Evolutionary conservation across 83 land plant genomes (phyloP).

Genomic region (Larix sibirica): DNA sequence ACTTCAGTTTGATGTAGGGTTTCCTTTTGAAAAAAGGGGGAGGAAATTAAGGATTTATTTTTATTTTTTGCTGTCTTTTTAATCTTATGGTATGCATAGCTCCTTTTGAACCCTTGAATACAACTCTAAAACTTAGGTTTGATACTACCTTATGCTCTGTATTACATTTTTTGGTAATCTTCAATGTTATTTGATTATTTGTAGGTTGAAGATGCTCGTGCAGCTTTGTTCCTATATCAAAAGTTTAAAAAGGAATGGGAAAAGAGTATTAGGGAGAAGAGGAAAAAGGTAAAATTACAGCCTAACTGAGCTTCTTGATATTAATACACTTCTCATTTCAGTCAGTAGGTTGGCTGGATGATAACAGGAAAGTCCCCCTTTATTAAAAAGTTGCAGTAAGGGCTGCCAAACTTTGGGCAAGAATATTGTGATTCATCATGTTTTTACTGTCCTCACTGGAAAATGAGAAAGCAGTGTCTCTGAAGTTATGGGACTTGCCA

Average conservation of each 20-base stretch:
- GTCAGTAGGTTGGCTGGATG: neutral
- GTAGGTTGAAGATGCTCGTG: slow-evolving; percentile 76
- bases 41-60: too few relatives aligned
- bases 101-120: neutral
- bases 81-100: neutral
- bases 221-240: slow-evolving; percentile 68
- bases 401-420: neutral
- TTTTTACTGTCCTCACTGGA: neutral
- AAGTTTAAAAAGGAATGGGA: slow-evolving; percentile 65
- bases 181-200: slow-evolving; percentile 8
- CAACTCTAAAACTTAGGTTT: neutral
- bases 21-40: too few relatives aligned
- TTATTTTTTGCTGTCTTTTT: neutral
- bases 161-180: neutral
- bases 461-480: neutral
- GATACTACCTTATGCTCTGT: neutral
- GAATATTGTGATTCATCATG: neutral
- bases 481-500: neutral
- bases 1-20: too few relatives aligned
- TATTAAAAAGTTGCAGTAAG: neutral
- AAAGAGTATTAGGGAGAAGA: slow-evolving; percentile 36
- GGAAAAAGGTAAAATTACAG: neutral
- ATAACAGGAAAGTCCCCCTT: neutral
- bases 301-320: neutral
- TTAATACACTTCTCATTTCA: neutral